Evolutionary conservation across 495 filamentous ascomycete species (phyloP).

Genomic region (Talaromyces wortmannii): DNA sequence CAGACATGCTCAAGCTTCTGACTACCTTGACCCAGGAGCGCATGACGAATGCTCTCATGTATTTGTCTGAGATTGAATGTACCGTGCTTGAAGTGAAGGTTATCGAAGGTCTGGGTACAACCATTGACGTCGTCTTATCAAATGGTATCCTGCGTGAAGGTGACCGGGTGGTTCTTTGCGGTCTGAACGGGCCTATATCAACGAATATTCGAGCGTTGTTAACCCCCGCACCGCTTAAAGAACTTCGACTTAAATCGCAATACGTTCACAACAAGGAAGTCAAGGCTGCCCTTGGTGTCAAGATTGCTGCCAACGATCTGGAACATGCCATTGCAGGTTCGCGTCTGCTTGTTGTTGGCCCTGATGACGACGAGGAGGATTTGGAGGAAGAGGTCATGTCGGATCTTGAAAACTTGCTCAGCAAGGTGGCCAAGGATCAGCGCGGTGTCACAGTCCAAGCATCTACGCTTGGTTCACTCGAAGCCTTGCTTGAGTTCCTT

Average conservation of each 20-base stretch:
- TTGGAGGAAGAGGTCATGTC: conserved; percentile 94
- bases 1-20: conserved; percentile 97
- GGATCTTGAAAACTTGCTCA: conserved; percentile 86
- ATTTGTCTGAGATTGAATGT: conserved; percentile 93
- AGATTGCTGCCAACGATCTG: conserved; percentile 94
- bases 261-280: conserved; percentile 99
- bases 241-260: conserved; percentile 84
- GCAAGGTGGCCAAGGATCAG: conserved; percentile 80
- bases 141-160: conserved; percentile 96
- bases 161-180: conserved; percentile 90
- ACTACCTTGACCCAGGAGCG: conserved; percentile 88
- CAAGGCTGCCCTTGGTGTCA: conserved; percentile 96
- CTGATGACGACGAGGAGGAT: conserved; percentile 94
- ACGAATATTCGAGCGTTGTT: conserved; percentile 96
- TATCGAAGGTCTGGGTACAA: conserved; percentile 97
- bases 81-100: conserved; percentile 99
- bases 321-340: conserved; percentile 97
- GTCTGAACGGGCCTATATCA: conserved; percentile 85
- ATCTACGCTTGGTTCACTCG: conserved; percentile 93
- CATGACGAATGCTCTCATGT: conserved; percentile 98
- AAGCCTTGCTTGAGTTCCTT: conserved; percentile 95
- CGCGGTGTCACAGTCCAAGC: conserved; percentile 96
- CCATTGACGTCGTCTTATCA: conserved; percentile 94
- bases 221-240: conserved; percentile 89
- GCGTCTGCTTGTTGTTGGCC: conserved; percentile 84